Base-by-base conservation (phyloP, 371 early-diverging fungal species). In the Rhizopus delemar region DNA sequence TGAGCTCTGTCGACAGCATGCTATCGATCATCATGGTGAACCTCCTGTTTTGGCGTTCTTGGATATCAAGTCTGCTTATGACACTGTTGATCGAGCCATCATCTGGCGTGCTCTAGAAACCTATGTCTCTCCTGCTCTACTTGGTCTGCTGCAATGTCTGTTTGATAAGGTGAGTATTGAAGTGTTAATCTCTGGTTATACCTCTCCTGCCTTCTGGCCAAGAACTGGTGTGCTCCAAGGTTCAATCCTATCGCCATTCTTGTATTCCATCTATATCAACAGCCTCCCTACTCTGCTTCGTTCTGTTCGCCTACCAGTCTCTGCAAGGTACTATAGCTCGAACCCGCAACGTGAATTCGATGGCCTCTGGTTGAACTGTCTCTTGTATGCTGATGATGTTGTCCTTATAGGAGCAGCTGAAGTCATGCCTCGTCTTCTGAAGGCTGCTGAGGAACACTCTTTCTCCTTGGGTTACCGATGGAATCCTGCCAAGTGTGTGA, bases 231-330 rank as follows among this genome's bases (percentile, higher is more conserved):
- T 66, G 0, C 52, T 66, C 3, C 58, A 66, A 53, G 53, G 68
- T 3, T 68, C 68, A 0, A 62, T 68, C 22, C 60, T 68, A 0
- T 58, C 55, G 13, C 60, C 63, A 0, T 59, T 53, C 32, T 15
- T 67, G 11, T 67, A 67, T 38, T 67, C 62, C 2, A 46, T 54
- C 1, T 67, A 62, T 33, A 67, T 67, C 53, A 63, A 62, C 22
- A 13, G 15, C 7, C 46, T 62, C 2, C 62, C 68, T 4, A 22
- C 11, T 4, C 5, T 28, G 1, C 58, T 62, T 0, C 51, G 68
- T 3, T 29, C 50, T 5, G n/a, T 36, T 2, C 15, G 6, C 8
- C 8, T 39, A n/a, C 58, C 65, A 4, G 2, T 5, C 9, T 39
- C 46, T 9, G 11, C 43, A n/a, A 9, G 43, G 3, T 11, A 32